A percentile compares a stretch with the other conserved stretches of the same genome.
These are phyloP conservation scores for Agroathelia rolfsii DNA, from an alignment of 1,284 basidiomycete species.

Conservation along the genomic window DNA sequence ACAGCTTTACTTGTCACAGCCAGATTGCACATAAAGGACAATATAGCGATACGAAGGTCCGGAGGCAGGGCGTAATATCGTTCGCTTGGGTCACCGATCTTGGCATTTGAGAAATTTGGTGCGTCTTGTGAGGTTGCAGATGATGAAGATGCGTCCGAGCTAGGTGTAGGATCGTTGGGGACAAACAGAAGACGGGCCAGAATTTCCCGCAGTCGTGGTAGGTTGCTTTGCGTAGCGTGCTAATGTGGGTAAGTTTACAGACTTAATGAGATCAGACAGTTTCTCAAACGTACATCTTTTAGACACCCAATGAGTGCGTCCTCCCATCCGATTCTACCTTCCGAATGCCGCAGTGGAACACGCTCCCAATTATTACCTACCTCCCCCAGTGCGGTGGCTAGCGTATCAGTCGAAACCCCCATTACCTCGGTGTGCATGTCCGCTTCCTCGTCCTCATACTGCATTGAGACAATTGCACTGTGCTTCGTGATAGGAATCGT, in stretches of 20 bases:
- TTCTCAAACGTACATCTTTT: constrained; percentile 61
- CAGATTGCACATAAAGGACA: constrained; percentile 84
- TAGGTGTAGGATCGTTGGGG: constrained; percentile 32
- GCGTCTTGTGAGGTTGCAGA: no score
- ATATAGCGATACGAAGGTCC: constrained; percentile 74
- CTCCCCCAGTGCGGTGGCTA: constrained; percentile 57
- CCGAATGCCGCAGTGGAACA: constrained; percentile 53
- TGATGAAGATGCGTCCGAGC: constrained; percentile 28
- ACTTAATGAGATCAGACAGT: constrained; percentile 1
- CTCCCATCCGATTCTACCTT: constrained; percentile 76
- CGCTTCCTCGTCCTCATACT: constrained; percentile 26
- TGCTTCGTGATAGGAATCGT: constrained; percentile 67
- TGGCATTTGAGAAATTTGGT: no score
- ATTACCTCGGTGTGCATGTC: constrained; percentile 27
- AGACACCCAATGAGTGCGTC: constrained; percentile 78
- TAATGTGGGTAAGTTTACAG: constrained; percentile 21
- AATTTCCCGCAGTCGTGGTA: constrained; percentile 69
- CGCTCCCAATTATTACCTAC: constrained; percentile 77
- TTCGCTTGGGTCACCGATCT: constrained; percentile 53
- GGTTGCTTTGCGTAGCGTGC: constrained; percentile 69
- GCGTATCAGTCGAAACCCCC: constrained; percentile 48
- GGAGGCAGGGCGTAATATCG: constrained; percentile 70
- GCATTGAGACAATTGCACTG: constrained; percentile 52
- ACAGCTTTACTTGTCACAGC: constrained; percentile 85
- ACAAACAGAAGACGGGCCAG: constrained; percentile 70